Evolutionary conservation across 2,329 filamentous ascomycete genomes (phyloP).

Genomic region (Pseudocercospora musae): DNA sequence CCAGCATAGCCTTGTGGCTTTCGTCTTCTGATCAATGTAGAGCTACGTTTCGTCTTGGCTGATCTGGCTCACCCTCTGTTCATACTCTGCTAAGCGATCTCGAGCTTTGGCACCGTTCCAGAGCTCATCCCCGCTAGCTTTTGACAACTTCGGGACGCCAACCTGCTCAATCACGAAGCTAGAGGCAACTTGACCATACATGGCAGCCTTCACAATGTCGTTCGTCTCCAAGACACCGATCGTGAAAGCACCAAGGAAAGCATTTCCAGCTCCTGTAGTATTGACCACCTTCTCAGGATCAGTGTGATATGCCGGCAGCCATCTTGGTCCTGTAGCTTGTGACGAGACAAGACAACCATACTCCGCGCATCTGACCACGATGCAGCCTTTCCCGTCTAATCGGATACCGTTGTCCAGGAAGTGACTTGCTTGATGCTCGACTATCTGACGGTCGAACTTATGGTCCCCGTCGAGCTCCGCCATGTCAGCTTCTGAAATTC

Average conservation of each 20-base stretch:
- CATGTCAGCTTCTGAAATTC: background rate
- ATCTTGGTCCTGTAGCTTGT: slow-evolving; percentile 1
- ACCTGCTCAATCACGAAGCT: slow-evolving; percentile 29
- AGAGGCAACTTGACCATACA: slow-evolving; percentile 28
- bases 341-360: slow-evolving; percentile 28
- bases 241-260: slow-evolving; percentile 28
- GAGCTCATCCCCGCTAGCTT: slow-evolving; percentile 36
- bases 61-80: background rate
- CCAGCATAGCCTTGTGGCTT: background rate
- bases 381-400: slow-evolving; percentile 17
- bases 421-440: slow-evolving; percentile 22
- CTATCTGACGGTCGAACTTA: slow-evolving; percentile 11
- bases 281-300: slow-evolving; percentile 23
- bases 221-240: slow-evolving; percentile 22
- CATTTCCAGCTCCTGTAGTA: slow-evolving; percentile 31
- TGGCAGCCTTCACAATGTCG: slow-evolving; percentile 21
- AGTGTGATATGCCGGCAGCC: slow-evolving; percentile 25
- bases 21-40: background rate
- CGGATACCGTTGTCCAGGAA: slow-evolving; percentile 22
- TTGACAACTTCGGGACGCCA: slow-evolving; percentile 39
- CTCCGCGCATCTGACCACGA: slow-evolving; percentile 24
- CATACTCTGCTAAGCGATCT: slow-evolving; percentile 37
- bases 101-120: slow-evolving; percentile 47
- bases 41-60: background rate
- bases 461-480: background rate